Evolutionary conservation across 768 basidiomycete species (phyloP).

Genomic region (Collybia sp.): DNA sequence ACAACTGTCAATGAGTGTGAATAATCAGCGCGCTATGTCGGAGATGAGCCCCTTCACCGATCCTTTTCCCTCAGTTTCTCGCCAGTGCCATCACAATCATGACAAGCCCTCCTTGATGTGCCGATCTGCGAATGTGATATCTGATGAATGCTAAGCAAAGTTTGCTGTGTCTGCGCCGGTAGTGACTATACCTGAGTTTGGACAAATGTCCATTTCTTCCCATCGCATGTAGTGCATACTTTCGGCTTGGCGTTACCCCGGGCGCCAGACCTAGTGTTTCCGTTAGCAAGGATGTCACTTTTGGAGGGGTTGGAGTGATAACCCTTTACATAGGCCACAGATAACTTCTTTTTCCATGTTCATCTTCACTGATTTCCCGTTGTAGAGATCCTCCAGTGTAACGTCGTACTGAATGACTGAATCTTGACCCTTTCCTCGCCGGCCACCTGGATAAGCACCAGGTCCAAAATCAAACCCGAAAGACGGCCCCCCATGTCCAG

Average conservation of each 20-base stretch:
- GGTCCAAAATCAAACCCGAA: constrained; percentile 65
- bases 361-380: constrained; percentile 85
- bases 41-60: constrained; percentile 38
- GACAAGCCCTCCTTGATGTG: constrained; percentile 51
- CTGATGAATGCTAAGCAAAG: constrained; percentile 14
- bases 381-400: constrained; percentile 89
- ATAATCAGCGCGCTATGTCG: background rate
- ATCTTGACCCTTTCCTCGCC: constrained; percentile 62
- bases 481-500: constrained; percentile 22
- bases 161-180: background rate
- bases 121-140: constrained; percentile 43
- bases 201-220: constrained; percentile 70
- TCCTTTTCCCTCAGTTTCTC: constrained; percentile 81
- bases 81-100: constrained; percentile 67
- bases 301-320: background rate
- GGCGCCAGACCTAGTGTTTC: constrained; percentile 63
- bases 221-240: constrained; percentile 75
- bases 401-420: constrained; percentile 78
- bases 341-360: constrained; percentile 83
- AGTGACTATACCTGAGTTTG: constrained; percentile 43
- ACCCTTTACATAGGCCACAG: constrained; percentile 83
- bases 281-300: background rate
- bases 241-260: constrained; percentile 82
- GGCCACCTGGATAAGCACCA: constrained; percentile 27
- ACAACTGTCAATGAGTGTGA: constrained; percentile 48